Percentiles rank a stretch among this genome's conserved stretches.
Evolutionary conservation across 345 rosid genomes (phyloP).

Genomic region (Trapa incisa): DNA sequence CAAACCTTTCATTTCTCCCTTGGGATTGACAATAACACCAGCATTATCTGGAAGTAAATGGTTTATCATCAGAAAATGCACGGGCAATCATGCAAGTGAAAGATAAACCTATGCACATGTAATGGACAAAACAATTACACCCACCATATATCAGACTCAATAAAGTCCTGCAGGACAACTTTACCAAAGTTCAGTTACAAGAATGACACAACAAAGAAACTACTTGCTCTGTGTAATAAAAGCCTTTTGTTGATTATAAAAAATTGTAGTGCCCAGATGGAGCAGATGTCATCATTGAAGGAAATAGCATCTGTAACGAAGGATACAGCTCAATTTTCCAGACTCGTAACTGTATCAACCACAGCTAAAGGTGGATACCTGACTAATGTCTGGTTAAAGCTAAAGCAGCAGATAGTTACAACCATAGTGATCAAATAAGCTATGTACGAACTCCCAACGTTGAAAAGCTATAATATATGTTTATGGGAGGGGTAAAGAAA

Average conservation of each 20-base stretch:
- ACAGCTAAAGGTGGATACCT: constrained; percentile 18
- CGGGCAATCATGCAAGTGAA: neutral
- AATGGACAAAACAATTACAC: neutral
- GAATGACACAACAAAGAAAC: neutral
- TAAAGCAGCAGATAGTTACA: neutral
- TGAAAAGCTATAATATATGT: constrained; percentile 6
- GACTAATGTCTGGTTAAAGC: constrained; percentile 26
- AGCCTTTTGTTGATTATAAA: neutral
- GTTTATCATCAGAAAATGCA: neutral
- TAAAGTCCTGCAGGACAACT: neutral
- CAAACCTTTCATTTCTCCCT: constrained; percentile 79
- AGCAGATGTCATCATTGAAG: constrained; percentile 21
- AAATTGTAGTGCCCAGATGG: constrained; percentile 23
- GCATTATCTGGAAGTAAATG: constrained; percentile 43
- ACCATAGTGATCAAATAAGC: neutral
- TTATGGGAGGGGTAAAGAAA: neutral
- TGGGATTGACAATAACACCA: constrained; percentile 67
- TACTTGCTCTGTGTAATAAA: neutral
- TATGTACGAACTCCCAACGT: constrained; percentile 1
- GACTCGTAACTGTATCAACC: constrained; percentile 36
- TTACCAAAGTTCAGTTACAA: neutral
- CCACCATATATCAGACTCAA: neutral
- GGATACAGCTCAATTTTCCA: constrained; percentile 19
- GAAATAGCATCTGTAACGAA: constrained; percentile 28
- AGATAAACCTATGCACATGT: neutral